Evolutionary conservation across 1,284 basidiomycete genomes (phyloP), one percentile per base, ranked within the genome.

Genomic region (Vanrija sp.): DNA sequence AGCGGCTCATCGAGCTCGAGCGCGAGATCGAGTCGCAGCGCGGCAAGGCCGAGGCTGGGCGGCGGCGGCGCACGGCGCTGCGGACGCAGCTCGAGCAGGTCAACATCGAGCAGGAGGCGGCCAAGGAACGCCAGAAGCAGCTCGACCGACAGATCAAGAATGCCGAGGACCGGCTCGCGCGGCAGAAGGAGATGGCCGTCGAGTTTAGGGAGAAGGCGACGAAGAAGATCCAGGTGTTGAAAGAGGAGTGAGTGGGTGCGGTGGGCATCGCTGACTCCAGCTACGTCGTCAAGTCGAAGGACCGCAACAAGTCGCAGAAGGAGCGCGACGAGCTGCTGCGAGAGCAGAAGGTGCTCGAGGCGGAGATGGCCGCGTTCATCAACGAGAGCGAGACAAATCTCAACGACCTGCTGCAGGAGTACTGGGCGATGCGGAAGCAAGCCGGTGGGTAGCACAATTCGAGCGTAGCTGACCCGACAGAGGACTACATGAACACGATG

Each of bases 391-490:
- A 90, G 69, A 73, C 72, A 4, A 87, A 90, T 69, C 76, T 92
- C 20, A 85, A 84, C 63, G 85, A 85, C 51, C 78, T 92, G n/a
- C 76, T 91, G 41, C 76, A 82, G 16, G 87, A 88, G 66, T 91
- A 91, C 67, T 89, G 86, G 85, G 83, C 81, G 52, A 78, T 91
- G 56, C 79, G 88, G 47, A 84, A 87, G 65, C 84, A 85, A 67
- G 85, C 87, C 59, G 87, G 89, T 88, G 68, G 60, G 77, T 71
- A 15, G 9, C 31, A 18, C 53, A 12, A 31, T 8, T 23, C 9
- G 6, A 4, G 3, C 3, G 14, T 2, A n/a, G 42, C 52, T 60
- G 54, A 59, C 48, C 19, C 14, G 4, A 25, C 56, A 75, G 74
- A 69, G 61, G 68, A 72, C 45, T 76, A 74, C 53, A 72, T 75